Evolutionary conservation across 140 eudicot genomes (phyloP), one percentile per base, ranked within the genome.

Genomic region (Artemisia princeps): DNA sequence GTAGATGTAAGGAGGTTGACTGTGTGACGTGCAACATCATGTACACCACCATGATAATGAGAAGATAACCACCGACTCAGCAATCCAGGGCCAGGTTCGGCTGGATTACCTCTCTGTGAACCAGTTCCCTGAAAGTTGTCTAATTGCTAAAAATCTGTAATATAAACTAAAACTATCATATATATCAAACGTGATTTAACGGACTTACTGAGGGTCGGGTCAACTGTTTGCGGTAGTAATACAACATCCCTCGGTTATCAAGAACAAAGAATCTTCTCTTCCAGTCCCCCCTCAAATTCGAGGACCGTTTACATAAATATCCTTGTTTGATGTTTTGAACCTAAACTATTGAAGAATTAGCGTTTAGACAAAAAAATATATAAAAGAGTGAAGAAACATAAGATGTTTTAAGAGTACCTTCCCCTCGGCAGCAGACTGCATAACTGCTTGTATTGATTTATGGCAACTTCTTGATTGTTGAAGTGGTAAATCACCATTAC

Each of bases 261-360:
- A 92, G 98, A 68, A 92, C 88, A 80, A 92, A 92, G 75, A 88
- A 92, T 79, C 98, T 85, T 77, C 98, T 83, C 76, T 92, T 92
- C 96, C 96, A 92, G 78, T 88, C 98, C 53, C 81, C 98, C 69
- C 98, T 80, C 81, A 92, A 75, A 73, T 81, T 92, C 48, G 98
- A 92, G 56, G 98, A 92, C 24, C 96, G 95, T 70, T 92, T 92
- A 57, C 84, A 84, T 11, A 92, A 82, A 77, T 92, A 88, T 75
- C 98, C 98, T 88, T 92, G 96, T 69, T 83, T 84, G 55, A 92
- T 88, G 72, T 80, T 92, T 86, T 86, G 98, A 77, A 92, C 95
- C 98, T 92, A 83, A 81, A 84, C 89, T 83, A 90, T 68, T 78
- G 83, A 84, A 79, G 78, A 59, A 73, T 77, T 82, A 83, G 83